Conservation (phyloP, 2,329 filamentous ascomycete species). For the Pseudocercospora fijiensis region DNA sequence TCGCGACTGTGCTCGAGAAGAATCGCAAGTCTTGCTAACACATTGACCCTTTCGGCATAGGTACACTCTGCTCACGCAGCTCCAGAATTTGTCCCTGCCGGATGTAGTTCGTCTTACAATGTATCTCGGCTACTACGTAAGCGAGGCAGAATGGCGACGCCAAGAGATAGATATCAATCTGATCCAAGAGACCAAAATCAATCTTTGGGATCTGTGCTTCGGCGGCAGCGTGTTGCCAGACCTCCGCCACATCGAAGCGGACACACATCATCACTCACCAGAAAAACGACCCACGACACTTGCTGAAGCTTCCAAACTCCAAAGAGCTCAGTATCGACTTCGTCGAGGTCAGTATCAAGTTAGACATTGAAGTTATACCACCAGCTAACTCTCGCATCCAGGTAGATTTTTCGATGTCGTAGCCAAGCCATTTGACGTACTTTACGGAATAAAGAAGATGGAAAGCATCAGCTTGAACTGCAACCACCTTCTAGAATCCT, state of each 20-base stretch:
- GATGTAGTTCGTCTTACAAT: conserved; percentile 20
- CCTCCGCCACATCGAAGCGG: conserved; percentile 14
- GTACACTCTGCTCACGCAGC: conserved; percentile 13
- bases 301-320: not conserved
- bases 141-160: not conserved
- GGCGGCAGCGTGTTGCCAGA: conserved; percentile 24
- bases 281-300: conserved; percentile 4
- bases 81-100: conserved; percentile 18
- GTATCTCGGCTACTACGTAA: not conserved
- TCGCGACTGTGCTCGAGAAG: not conserved
- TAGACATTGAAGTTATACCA: not conserved
- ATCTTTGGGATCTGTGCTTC: conserved; percentile 25
- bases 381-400: not conserved
- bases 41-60: conserved; percentile 18
- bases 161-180: not conserved
- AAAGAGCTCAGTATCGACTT: too few relatives aligned
- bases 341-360: not conserved
- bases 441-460: conserved; percentile 25
- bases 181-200: not conserved
- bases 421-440: not conserved
- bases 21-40: not conserved
- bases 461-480: conserved; percentile 18
- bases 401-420: not conserved
- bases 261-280: conserved; percentile 5
- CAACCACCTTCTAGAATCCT: conserved; percentile 8